Base-by-base conservation (phyloP, 1,284 basidiomycete species). In the Phaffia rhodozyma region DNA sequence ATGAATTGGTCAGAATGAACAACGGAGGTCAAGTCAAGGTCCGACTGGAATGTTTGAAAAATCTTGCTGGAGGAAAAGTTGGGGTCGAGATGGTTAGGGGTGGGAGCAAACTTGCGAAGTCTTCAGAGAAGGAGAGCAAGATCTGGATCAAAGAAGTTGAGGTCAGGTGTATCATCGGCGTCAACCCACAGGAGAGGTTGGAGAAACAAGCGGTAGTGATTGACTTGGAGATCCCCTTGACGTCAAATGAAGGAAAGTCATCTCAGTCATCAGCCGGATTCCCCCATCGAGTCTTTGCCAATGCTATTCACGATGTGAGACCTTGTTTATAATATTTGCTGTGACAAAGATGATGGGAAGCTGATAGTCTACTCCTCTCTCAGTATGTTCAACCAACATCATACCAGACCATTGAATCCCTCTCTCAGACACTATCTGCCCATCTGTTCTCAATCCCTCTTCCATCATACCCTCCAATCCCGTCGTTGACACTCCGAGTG, bases 351-450 rank as follows among this genome's bases (percentile, higher is more conserved):
- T 48, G 18, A 47, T 30, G 49, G 21, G 30, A 18, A 32, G 23
- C 43, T 25, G 59, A 27, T 32, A n/a, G 53, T n/a, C 43, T 54
- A 49, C 51, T 58, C 23, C 34, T 50, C 1, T 54, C 58, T 11
- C 71, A 78, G 72, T 78, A 74, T 67, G 74, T 80, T 5, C 71
- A 75, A 48, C 69, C 73, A 2, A 82, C 85, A 0, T 76, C 78
- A 0, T 89, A 82, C 69, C 78, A 83, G 50, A 91, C 89, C 0
- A 77, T 91, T 60, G 89, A 93, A 73, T 82, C 86, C 0, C 78
- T 91, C 16, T 81, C 82, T 9, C 84, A 86, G 7, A 77, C 78
- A 13, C 79, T 86, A 20, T 83, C 87, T 0, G 74, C 78, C 0
- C 65, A 75, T 62, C 64, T 77, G 32, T 69, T 75, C 49, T 50